Evolutionary conservation across 2,329 filamentous ascomycete genomes (phyloP).

Genomic region (Nemania sp.): DNA sequence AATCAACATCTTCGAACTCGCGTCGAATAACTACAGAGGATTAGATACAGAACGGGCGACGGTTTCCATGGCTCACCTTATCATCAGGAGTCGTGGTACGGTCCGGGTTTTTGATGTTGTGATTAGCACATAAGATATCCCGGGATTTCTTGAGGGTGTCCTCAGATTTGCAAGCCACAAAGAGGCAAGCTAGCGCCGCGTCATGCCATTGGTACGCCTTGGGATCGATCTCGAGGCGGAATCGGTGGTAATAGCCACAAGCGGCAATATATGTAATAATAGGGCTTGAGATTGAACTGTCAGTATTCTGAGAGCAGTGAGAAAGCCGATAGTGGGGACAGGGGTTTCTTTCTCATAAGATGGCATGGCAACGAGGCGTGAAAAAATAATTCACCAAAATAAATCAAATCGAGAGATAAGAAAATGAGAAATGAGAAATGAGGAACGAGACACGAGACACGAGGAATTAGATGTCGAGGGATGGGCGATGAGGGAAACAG

Average conservation of each 20-base stretch:
- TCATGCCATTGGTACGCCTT: conserved; percentile 85
- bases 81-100: conserved; percentile 79
- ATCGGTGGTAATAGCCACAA: conserved; percentile 90
- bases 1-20: conserved; percentile 77
- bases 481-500: conserved; percentile 3
- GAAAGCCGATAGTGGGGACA: too few relatives aligned
- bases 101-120: conserved; percentile 75
- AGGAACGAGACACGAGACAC: neutral
- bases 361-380: too few relatives aligned
- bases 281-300: conserved; percentile 66
- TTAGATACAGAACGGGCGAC: conserved; percentile 1
- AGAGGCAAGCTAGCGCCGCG: conserved; percentile 83
- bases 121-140: conserved; percentile 87
- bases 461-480: conserved; percentile 5
- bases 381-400: too few relatives aligned
- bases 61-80: conserved; percentile 56
- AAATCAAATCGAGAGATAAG: neutral
- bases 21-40: conserved; percentile 72
- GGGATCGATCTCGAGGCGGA: conserved; percentile 82
- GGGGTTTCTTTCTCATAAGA: too few relatives aligned
- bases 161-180: conserved; percentile 95
- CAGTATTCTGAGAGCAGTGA: too few relatives aligned
- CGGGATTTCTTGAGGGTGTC: conserved; percentile 96
- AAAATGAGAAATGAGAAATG: neutral
- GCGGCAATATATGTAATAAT: conserved; percentile 92